Conservation (phyloP, 352 stramenopile genomes). For the Pilasporangium apinafurcum region DNA sequence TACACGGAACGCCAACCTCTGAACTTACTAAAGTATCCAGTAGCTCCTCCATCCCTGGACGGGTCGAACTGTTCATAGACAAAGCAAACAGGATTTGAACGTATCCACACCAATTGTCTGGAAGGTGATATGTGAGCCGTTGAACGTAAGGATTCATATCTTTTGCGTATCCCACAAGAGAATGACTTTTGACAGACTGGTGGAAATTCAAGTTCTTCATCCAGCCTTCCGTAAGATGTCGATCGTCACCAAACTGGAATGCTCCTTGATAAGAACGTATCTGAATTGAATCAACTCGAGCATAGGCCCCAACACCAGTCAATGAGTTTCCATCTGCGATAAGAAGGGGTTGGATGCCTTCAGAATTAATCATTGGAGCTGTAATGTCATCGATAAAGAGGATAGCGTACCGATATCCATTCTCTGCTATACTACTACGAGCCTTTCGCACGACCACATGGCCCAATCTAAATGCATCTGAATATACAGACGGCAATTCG, state of each 20-base stretch:
- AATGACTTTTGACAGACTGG: too few species aligned
- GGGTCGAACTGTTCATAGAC: too few species aligned
- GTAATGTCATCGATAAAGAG: slow-evolving; percentile 9
- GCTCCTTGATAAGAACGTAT: not conserved
- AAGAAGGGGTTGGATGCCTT: not conserved
- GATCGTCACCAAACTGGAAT: slow-evolving; percentile 4
- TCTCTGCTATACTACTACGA: not conserved
- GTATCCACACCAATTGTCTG: too few species aligned
- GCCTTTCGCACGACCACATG: slow-evolving; percentile 7
- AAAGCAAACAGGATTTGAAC: too few species aligned
- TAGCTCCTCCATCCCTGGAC: too few species aligned
- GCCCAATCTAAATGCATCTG: not conserved
- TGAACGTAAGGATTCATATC: too few species aligned
- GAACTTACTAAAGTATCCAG: too few species aligned
- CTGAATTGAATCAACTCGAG: slow-evolving; percentile 1
- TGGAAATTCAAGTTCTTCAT: too few species aligned
- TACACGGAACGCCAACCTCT: too few species aligned
- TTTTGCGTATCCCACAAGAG: too few species aligned
- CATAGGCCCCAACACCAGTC: slow-evolving; percentile 7
- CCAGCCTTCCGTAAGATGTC: not conserved
- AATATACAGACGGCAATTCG: not conserved
- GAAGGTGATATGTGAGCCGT: too few species aligned
- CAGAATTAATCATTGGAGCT: not conserved
- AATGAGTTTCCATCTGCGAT: slow-evolving; percentile 2
- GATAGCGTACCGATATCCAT: slow-evolving; percentile 5